Evolutionary conservation across 1,139 yeast species (phyloP).

Genomic region (Magnusiomyces tetraspermus): DNA sequence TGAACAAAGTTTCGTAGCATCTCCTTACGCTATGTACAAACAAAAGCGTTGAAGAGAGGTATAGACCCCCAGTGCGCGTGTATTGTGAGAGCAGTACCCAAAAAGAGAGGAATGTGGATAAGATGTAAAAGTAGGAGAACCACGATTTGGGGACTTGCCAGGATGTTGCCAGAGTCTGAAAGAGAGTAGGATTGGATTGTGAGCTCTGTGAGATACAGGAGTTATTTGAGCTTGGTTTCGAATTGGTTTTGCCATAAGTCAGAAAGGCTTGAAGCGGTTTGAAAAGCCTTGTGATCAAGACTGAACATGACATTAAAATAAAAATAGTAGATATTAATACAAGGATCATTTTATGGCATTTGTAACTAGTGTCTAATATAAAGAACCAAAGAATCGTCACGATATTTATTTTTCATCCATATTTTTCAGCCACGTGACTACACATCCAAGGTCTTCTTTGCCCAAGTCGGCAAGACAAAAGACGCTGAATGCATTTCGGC

Average conservation of each 20-base stretch:
- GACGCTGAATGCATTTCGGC: slow-evolving; percentile 63
- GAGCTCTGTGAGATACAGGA: background rate
- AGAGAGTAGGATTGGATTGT: too few species aligned
- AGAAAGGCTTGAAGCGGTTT: background rate
- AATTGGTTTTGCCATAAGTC: background rate
- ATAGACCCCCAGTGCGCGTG: too few species aligned
- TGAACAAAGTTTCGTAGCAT: background rate
- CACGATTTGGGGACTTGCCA: background rate
- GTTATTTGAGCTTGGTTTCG: background rate
- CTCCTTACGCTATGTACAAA: background rate
- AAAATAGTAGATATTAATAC: background rate
- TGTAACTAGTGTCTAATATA: background rate
- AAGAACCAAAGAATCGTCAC: background rate
- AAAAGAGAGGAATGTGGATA: background rate
- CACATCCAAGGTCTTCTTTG: slow-evolving; percentile 30
- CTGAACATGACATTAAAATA: background rate
- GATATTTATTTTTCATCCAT: background rate
- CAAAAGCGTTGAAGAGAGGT: background rate
- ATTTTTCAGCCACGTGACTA: background rate
- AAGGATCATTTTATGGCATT: too few species aligned
- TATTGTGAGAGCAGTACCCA: background rate
- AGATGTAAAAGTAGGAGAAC: background rate
- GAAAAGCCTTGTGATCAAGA: background rate
- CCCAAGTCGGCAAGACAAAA: slow-evolving; percentile 85
- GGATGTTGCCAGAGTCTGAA: background rate